Evolutionary conservation across 108 stramenopile species (phyloP).

Genomic region (Skeletonema potamos): DNA sequence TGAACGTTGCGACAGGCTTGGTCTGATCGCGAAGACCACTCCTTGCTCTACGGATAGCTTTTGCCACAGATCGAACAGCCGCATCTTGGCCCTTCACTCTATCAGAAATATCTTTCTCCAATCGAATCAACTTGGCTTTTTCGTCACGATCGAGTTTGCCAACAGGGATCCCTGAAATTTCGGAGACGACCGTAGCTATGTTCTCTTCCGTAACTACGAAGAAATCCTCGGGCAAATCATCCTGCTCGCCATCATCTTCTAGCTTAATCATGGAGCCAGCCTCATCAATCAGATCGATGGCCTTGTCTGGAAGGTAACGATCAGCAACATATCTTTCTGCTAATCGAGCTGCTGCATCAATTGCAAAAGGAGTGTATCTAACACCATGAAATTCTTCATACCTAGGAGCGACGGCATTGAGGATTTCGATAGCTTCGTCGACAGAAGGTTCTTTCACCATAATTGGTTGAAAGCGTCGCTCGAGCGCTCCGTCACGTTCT

Average conservation of each 20-base stretch:
- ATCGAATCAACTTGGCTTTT: conserved; percentile 76
- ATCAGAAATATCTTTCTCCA: conserved; percentile 67
- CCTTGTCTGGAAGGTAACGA: conserved; percentile 79
- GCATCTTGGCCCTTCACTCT: conserved; percentile 88
- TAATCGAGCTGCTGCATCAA: conserved; percentile 69
- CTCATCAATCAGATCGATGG: conserved; percentile 96
- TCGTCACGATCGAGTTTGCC: conserved; percentile 76
- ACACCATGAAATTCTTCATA: conserved; percentile 86
- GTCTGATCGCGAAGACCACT: conserved; percentile 78
- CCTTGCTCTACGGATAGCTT: conserved; percentile 76
- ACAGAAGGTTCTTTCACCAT: conserved; percentile 79
- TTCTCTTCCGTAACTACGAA: conserved; percentile 72
- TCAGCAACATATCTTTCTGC: conserved; percentile 73
- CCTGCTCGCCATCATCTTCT: conserved; percentile 54
- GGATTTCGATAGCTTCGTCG: conserved; percentile 81
- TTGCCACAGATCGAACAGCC: conserved; percentile 80
- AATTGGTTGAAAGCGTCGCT: conserved; percentile 87
- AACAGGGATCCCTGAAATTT: conserved; percentile 66
- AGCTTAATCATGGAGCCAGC: conserved; percentile 92
- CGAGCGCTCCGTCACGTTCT: conserved; percentile 87
- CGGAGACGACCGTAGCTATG: conserved; percentile 59
- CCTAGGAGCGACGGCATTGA: conserved; percentile 67
- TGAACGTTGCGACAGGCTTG: conserved; percentile 80
- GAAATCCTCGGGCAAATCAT: conserved; percentile 50
- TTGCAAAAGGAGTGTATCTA: conserved; percentile 62